These are phyloP conservation scores for Phaseolus coccineus DNA, from an alignment of 331 rosid genomes.

Conservation along the genomic window DNA sequence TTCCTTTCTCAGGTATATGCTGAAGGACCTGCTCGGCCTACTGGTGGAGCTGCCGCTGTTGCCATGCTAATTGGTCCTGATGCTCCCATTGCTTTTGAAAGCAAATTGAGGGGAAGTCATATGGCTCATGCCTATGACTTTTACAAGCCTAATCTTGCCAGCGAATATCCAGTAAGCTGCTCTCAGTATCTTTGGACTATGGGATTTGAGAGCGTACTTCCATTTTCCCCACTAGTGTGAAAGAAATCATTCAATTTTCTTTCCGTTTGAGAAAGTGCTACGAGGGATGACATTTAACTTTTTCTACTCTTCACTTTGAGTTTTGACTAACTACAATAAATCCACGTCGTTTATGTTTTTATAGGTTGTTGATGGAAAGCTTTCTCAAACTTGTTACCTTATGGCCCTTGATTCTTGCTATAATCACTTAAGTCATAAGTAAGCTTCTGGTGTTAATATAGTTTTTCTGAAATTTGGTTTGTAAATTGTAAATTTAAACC, in stretches of 20 bases:
- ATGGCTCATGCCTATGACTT: conserved; percentile 97
- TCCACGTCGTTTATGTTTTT: conserved; percentile 29
- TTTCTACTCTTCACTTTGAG: not conserved
- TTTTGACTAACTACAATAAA: conserved; percentile 32
- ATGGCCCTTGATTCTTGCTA: conserved; percentile 97
- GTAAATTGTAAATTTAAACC: not conserved
- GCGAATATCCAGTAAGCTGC: conserved; percentile 95
- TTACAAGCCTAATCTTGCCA: conserved; percentile 98
- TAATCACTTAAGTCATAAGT: conserved; percentile 76
- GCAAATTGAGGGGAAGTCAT: conserved; percentile 93
- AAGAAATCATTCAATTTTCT: not conserved
- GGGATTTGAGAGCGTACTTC: conserved; percentile 16
- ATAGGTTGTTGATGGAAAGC: conserved; percentile 98
- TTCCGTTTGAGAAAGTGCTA: conserved; percentile 20
- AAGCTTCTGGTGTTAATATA: conserved; percentile 44
- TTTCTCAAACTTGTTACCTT: conserved; percentile 97
- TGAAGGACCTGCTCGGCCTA: conserved; percentile 99
- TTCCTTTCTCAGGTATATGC: conserved; percentile 83
- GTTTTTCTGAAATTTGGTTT: conserved; percentile 7
- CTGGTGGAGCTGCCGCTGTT: conserved; percentile 99
- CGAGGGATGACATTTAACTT: conserved; percentile 1
- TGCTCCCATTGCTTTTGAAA: conserved; percentile 93
- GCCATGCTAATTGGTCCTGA: conserved; percentile 94
- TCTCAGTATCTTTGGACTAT: conserved; percentile 10
- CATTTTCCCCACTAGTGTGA: not conserved